Conservation (phyloP, 192 early-diverging fungal species). For the Coemansia interrupta region DNA sequence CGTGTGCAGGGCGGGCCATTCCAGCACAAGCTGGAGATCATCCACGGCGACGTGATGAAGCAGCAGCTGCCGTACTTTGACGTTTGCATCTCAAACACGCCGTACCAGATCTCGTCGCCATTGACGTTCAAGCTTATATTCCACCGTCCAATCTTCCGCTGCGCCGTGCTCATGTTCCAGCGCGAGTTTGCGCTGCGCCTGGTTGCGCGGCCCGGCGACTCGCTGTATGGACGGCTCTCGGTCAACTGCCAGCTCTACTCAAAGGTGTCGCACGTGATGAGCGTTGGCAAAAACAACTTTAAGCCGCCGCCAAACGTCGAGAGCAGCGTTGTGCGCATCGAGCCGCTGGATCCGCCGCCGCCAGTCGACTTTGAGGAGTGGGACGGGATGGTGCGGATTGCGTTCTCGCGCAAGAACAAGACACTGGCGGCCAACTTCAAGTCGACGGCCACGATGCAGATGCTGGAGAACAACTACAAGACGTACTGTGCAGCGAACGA, state of each 20-base stretch:
- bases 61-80: constrained; percentile 96
- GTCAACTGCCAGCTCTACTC: constrained; percentile 93
- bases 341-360: constrained; percentile 90
- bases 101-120: constrained; percentile 94
- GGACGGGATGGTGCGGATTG: constrained; percentile 92
- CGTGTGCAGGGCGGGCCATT: constrained; percentile 84
- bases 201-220: constrained; percentile 90
- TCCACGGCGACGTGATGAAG: constrained; percentile 98
- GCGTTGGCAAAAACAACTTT: constrained; percentile 97
- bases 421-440: constrained; percentile 89
- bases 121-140: constrained; percentile 92
- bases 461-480: constrained; percentile 95
- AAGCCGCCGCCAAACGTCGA: constrained; percentile 96
- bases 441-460: constrained; percentile 75
- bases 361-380: constrained; percentile 93
- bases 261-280: constrained; percentile 96
- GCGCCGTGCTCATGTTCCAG: constrained; percentile 98
- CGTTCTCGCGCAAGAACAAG: constrained; percentile 94
- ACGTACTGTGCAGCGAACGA: constrained; percentile 82
- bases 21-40: constrained; percentile 72
- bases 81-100: constrained; percentile 97
- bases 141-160: constrained; percentile 88
- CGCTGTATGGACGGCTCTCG: constrained; percentile 84
- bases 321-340: constrained; percentile 89
- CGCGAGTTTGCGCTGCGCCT: constrained; percentile 95